Base-by-base conservation (phyloP, 805 yeast genomes). In the Maudiozyma serrabonitensis region DNA sequence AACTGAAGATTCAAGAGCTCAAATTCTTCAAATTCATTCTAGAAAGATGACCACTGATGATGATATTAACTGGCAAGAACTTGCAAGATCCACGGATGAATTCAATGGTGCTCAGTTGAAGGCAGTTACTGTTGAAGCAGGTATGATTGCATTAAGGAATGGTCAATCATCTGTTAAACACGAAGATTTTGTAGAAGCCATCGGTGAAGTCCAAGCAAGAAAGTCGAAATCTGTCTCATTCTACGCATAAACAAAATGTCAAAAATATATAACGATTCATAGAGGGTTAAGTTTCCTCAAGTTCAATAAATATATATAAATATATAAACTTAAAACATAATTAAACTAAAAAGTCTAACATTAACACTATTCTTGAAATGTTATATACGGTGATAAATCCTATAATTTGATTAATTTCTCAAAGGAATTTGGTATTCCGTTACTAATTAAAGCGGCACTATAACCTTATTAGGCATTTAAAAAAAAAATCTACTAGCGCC, bases 121-220 rank as follows among this genome's bases (percentile, higher is more conserved):
- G 73, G 99, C 99, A 1, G 99, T 93, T 41, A 90, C 97, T 7
- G 99, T 93, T 21, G 99, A 93, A 69, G 99, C 99, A 6, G 99
- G 99, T 64, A 93, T 93, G 99, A 93, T 93, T 70, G 99, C 99
- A 1, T 75, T 93, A 64, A 81, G 99, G 72, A 88, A 87, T 60
- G 97, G 96, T 16, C 95, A 93, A 70, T 79, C 84, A 41, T 78
- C 82, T 57, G 90, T 93, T 49, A 86, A 87, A 59, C 99, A 93
- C 68, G 99, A 93, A 70, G 99, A 93, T 70, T 93, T 91, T 64
- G 96, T 93, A 26, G 99, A 93, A 68, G 99, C 96, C 49, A 89
- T 93, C 53, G 84, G 96, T 55, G 99, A 93, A 74, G 99, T 93
- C 34, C 99, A 93, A 72, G 95, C 98, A 38, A 82, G 99, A 74